phyloP scores from a whole-genome alignment of 2,329 filamentous ascomycete species.

The Tolypocladium album region DNA sequence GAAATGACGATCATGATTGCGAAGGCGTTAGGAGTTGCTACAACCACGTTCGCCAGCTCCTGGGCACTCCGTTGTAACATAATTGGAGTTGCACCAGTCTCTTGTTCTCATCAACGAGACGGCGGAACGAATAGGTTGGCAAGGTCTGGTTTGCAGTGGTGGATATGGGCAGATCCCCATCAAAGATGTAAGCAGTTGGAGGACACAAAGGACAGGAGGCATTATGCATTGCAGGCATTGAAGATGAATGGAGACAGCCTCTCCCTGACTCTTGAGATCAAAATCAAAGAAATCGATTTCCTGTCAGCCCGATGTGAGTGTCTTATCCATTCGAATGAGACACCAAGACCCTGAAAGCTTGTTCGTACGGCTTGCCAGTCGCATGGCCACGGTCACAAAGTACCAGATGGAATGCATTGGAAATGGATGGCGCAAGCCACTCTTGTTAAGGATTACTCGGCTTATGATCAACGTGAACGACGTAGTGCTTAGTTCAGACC shows the following conservation, averaged over 20 bases:
- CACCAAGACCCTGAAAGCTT: background rate
- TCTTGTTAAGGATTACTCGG: background rate
- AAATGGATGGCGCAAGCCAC: background rate
- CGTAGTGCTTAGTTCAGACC: background rate
- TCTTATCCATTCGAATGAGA: too few species aligned
- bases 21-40: slow-evolving; percentile 13
- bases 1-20: slow-evolving; percentile 14
- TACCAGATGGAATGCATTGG: background rate
- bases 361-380: background rate
- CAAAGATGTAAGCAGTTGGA: background rate
- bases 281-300: too few species aligned
- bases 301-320: too few species aligned
- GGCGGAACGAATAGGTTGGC: background rate
- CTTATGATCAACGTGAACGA: background rate
- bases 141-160: background rate
- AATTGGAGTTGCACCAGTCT: background rate
- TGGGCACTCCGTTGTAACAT: background rate
- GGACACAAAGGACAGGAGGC: slow-evolving; percentile 2
- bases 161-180: background rate
- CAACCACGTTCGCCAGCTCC: background rate
- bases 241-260: too few species aligned
- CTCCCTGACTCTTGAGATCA: too few species aligned
- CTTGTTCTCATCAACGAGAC: background rate
- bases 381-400: background rate
- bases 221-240: too few species aligned